Conservation (phyloP, 2,329 filamentous ascomycete species). For the Epichloe hybrida region DNA sequence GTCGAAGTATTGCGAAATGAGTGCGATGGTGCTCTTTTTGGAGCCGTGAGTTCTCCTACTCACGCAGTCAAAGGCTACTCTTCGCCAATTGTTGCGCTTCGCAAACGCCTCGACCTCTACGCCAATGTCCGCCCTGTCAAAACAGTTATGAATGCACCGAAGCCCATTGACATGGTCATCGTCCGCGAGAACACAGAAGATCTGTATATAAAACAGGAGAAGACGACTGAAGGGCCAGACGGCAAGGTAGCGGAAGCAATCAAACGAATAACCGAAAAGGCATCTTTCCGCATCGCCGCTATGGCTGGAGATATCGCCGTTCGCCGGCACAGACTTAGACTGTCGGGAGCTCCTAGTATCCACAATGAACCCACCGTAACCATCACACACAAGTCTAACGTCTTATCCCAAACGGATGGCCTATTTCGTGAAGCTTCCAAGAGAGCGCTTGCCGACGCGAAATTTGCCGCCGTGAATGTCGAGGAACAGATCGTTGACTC, state of each 20-base stretch:
- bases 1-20: conserved; percentile 78
- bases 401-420: conserved; percentile 89
- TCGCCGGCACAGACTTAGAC: conserved; percentile 68
- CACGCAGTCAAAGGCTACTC: conserved; percentile 90
- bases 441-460: conserved; percentile 51
- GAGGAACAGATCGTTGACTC: conserved; percentile 99
- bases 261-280: conserved; percentile 86
- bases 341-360: conserved; percentile 41
- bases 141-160: conserved; percentile 50
- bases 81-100: conserved; percentile 88
- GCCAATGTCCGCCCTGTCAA: conserved; percentile 97
- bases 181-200: conserved; percentile 99
- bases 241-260: conserved; percentile 91
- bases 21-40: conserved; percentile 87
- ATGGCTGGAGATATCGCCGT: conserved; percentile 94
- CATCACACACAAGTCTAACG: conserved; percentile 97
- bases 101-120: conserved; percentile 89
- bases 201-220: conserved; percentile 94
- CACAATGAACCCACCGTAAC: conserved; percentile 68
- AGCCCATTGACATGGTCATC: conserved; percentile 89
- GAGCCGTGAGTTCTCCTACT: conserved; percentile 85
- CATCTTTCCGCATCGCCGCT: conserved; percentile 71
- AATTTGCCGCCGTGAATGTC: conserved; percentile 52
- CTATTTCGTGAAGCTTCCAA: conserved; percentile 77
- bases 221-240: conserved; percentile 59